phyloP scores from a whole-genome alignment of 805 yeast genomes.

The Wickerhamiella vanderwaltii region DNA sequence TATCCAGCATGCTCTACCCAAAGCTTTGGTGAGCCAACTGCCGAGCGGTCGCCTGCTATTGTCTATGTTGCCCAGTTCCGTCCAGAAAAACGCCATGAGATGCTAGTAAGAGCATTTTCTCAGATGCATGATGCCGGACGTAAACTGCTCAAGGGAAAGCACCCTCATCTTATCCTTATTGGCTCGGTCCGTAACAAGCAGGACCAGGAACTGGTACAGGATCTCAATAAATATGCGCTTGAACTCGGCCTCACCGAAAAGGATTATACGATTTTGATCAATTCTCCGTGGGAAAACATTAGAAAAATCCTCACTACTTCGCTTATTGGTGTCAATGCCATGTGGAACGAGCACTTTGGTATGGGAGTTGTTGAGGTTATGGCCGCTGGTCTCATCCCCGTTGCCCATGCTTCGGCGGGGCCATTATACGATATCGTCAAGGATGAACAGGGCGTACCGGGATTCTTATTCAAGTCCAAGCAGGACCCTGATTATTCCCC shows the following conservation, averaged over 20 bases:
- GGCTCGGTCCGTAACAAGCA: conserved; percentile 70
- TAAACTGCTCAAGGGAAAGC: conserved; percentile 17
- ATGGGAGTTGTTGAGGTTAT: conserved; percentile 91
- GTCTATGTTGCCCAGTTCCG: conserved; percentile 83
- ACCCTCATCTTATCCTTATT: conserved; percentile 55
- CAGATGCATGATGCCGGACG: conserved; percentile 29
- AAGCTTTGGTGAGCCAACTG: conserved; percentile 27
- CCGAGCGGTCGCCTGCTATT: conserved; percentile 19
- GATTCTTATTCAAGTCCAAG: conserved; percentile 63
- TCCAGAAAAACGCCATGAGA: conserved; percentile 80
- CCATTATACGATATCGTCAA: conserved; percentile 79
- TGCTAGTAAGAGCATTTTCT: conserved; percentile 54
- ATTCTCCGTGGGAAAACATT: conserved; percentile 60
- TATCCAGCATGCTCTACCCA: conserved; percentile 90
- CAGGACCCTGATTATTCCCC: conserved; percentile 56
- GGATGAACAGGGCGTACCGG: conserved; percentile 40
- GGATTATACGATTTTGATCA: conserved; percentile 47
- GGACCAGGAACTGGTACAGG: conserved; percentile 50
- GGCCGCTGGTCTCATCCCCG: conserved; percentile 74
- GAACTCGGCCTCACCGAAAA: conserved; percentile 33
- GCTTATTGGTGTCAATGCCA: conserved; percentile 76
- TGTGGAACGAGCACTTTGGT: conserved; percentile 99
- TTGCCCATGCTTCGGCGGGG: conserved; percentile 93
- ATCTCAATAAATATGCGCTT: conserved; percentile 36
- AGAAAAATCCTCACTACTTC: conserved; percentile 41